Conservation (phyloP, 2,329 filamentous ascomycete species). For the Clarireedia monteithiana region DNA sequence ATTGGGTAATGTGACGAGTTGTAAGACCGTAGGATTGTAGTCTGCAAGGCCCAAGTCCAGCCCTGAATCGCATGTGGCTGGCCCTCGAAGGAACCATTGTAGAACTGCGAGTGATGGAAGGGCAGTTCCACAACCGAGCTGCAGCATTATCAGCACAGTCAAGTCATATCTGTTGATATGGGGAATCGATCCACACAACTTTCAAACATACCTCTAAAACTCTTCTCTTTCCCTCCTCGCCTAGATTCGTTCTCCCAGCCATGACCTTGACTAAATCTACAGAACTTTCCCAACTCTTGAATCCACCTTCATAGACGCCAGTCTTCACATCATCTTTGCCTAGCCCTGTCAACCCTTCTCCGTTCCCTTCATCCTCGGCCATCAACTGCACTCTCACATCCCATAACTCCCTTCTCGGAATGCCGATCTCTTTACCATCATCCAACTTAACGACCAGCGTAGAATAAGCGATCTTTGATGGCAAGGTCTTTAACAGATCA, state of each 20-base stretch:
- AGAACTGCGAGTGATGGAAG: slow-evolving; percentile 66
- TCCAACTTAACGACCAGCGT: slow-evolving; percentile 54
- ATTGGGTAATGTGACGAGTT: slow-evolving; percentile 74
- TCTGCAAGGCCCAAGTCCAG: slow-evolving; percentile 64
- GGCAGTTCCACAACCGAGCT: slow-evolving; percentile 75
- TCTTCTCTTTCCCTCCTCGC: slow-evolving; percentile 11
- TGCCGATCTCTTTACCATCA: slow-evolving; percentile 41
- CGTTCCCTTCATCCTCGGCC: slow-evolving; percentile 61
- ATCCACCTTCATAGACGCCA: slow-evolving; percentile 78
- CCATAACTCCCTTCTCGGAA: slow-evolving; percentile 73
- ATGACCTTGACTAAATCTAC: slow-evolving; percentile 65
- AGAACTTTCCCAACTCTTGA: slow-evolving; percentile 87
- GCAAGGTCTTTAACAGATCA: slow-evolving; percentile 49
- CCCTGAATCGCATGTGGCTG: slow-evolving; percentile 9
- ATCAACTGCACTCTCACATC: slow-evolving; percentile 76
- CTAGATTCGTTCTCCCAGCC: background rate
- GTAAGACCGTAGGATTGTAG: slow-evolving; percentile 72
- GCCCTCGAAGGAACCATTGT: slow-evolving; percentile 42
- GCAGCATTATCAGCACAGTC: slow-evolving; percentile 1
- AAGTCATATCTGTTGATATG: background rate
- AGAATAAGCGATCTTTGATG: slow-evolving; percentile 67
- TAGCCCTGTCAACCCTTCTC: slow-evolving; percentile 42
- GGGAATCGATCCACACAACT: background rate
- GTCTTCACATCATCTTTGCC: slow-evolving; percentile 69
- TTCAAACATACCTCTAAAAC: slow-evolving; percentile 25